Conservation (phyloP, 495 filamentous ascomycete genomes). For the Xylaria curta region DNA sequence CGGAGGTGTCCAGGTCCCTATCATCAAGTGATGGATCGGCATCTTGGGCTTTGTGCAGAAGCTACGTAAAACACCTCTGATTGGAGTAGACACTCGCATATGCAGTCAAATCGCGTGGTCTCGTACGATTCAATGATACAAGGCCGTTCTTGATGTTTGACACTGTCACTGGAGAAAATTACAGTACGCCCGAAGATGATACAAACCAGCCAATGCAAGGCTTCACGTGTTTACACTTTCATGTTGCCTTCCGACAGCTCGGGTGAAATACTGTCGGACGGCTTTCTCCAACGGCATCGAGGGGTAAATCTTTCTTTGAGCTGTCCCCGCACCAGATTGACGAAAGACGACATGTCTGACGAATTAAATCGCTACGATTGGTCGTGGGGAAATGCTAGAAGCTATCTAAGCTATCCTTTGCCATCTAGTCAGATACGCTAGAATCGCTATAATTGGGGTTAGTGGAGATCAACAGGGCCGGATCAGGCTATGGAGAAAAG, state of each 20-base stretch:
- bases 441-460: conserved; percentile 8
- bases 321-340: conserved; percentile 13
- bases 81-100: conserved; percentile 5
- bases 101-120: conserved; percentile 11
- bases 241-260: neutral
- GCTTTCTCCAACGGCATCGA: conserved; percentile 29
- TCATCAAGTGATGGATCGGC: conserved; percentile 83
- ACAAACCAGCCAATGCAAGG: conserved; percentile 2
- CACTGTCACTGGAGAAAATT: neutral
- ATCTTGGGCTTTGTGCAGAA: conserved; percentile 37
- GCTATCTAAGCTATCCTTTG: conserved; percentile 1
- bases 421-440: neutral
- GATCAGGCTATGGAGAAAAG: conserved; percentile 33
- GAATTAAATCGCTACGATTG: conserved; percentile 13
- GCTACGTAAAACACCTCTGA: neutral
- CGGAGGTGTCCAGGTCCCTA: conserved; percentile 83
- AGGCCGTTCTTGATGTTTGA: neutral
- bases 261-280: conserved; percentile 5
- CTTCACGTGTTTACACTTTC: neutral
- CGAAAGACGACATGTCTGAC: conserved; percentile 12
- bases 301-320: neutral
- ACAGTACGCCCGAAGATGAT: neutral
- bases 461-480: conserved; percentile 18
- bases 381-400: conserved; percentile 8
- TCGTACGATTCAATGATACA: neutral